These are phyloP conservation scores for Vinca minor DNA, from an alignment of 257 asterid genomes.

Conservation along the genomic window DNA sequence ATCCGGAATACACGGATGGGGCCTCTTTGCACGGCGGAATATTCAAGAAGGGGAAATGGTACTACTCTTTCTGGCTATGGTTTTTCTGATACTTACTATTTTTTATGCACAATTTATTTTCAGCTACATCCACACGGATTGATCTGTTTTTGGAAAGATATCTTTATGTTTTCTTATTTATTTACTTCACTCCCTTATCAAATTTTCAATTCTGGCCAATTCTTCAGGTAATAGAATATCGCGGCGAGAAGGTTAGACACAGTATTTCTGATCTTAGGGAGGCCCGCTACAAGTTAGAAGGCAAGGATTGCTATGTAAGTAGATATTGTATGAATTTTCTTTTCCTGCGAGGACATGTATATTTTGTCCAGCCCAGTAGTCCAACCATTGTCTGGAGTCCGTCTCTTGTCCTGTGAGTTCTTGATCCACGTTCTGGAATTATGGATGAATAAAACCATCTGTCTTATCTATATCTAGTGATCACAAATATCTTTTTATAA, in stretches of 20 bases:
- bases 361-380: too few species aligned
- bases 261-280: constrained; percentile 87
- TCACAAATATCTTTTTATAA: too few species aligned
- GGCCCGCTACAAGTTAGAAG: constrained; percentile 57
- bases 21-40: constrained; percentile 82
- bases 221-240: constrained; percentile 81
- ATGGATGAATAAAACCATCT: too few species aligned
- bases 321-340: constrained; percentile 15
- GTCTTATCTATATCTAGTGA: too few species aligned
- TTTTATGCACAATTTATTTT: background rate
- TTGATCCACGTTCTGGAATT: too few species aligned
- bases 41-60: constrained; percentile 97
- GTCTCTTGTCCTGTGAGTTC: too few species aligned
- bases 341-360: background rate
- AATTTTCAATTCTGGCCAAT: constrained; percentile 5
- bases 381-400: too few species aligned
- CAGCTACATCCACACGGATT: background rate
- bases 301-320: constrained; percentile 98
- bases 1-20: constrained; percentile 99
- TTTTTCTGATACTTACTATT: too few species aligned
- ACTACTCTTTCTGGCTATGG: constrained; percentile 12
- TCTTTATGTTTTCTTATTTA: constrained; percentile 2
- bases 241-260: constrained; percentile 83
- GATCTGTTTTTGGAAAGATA: background rate
- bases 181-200: background rate